Percentiles rank a stretch among this genome's conserved stretches.
These are phyloP conservation scores for Firmiana major DNA, from an alignment of 345 rosid species.

Conservation along the genomic window DNA sequence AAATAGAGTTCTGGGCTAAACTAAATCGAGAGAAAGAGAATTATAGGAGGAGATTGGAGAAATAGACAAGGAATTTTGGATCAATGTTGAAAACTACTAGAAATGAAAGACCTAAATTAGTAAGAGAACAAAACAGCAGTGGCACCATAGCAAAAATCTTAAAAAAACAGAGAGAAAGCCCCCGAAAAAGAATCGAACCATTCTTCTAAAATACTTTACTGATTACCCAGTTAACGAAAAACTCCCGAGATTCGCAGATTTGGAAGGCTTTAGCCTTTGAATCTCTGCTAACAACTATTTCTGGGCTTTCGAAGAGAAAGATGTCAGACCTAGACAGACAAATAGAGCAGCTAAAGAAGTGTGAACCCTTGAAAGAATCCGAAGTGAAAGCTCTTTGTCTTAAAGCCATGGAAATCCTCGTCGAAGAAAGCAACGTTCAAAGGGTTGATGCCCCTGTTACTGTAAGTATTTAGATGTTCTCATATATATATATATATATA, in stretches of 20 bases:
- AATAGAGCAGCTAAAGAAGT: conserved; percentile 90
- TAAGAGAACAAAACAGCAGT: background rate
- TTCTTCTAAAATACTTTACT: background rate
- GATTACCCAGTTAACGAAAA: background rate
- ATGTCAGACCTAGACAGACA: conserved; percentile 98
- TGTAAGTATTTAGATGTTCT: conserved; percentile 26
- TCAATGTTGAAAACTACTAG: background rate
- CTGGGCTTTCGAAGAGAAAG: conserved; percentile 15
- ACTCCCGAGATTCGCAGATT: conserved; percentile 2
- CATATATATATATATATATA: background rate
- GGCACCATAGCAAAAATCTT: background rate
- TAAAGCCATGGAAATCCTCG: conserved; percentile 93
- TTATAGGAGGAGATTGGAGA: background rate
- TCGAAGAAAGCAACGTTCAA: conserved; percentile 96
- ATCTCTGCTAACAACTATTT: background rate
- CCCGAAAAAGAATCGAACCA: background rate
- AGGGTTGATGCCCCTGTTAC: conserved; percentile 98
- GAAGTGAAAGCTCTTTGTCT: conserved; percentile 93
- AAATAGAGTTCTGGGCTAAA: background rate
- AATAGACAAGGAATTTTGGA: background rate
- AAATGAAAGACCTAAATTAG: background rate
- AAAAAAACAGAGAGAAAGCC: background rate
- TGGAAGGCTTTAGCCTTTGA: background rate
- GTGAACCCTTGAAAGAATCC: conserved; percentile 92
- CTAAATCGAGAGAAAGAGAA: background rate